Conservation (phyloP, 495 filamentous ascomycete species). For the Schizothecium vesticola region DNA sequence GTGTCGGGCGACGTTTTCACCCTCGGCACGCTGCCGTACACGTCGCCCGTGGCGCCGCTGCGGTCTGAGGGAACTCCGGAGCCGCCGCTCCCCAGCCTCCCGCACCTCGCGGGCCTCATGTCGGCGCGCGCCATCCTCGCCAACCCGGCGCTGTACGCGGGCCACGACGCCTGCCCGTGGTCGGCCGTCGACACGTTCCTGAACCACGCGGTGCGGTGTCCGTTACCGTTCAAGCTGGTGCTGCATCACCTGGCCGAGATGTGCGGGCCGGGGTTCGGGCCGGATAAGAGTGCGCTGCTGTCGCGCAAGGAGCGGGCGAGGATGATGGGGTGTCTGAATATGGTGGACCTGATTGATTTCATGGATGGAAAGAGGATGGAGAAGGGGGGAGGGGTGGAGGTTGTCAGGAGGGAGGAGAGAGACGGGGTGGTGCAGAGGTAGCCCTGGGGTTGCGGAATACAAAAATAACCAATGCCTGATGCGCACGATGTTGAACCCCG, state of each 20-base stretch:
- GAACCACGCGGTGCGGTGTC: constrained; percentile 42
- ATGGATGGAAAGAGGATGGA: constrained; percentile 39
- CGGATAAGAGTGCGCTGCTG: constrained; percentile 42
- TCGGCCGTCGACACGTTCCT: constrained; percentile 55
- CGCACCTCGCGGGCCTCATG: constrained; percentile 51
- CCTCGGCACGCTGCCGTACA: constrained; percentile 39
- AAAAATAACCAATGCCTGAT: neutral
- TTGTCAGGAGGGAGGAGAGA: neutral
- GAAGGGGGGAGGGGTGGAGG: constrained; percentile 7
- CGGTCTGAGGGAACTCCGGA: constrained; percentile 19
- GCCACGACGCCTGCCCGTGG: constrained; percentile 52
- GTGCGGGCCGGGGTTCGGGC: constrained; percentile 48
- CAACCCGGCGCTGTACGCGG: constrained; percentile 59
- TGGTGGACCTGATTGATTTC: constrained; percentile 56
- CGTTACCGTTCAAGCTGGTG: constrained; percentile 54
- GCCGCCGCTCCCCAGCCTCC: constrained; percentile 21
- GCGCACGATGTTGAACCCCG: neutral
- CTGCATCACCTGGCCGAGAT: constrained; percentile 62
- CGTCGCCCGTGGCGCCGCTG: constrained; percentile 27
- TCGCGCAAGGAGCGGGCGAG: constrained; percentile 45
- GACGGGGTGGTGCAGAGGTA: neutral
- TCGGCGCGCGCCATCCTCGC: constrained; percentile 56
- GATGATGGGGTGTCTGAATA: constrained; percentile 46
- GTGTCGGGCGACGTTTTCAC: constrained; percentile 60
- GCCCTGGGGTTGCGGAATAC: neutral